Conservation (phyloP, 2,329 filamentous ascomycete genomes). For the Albifimbria verrucaria region DNA sequence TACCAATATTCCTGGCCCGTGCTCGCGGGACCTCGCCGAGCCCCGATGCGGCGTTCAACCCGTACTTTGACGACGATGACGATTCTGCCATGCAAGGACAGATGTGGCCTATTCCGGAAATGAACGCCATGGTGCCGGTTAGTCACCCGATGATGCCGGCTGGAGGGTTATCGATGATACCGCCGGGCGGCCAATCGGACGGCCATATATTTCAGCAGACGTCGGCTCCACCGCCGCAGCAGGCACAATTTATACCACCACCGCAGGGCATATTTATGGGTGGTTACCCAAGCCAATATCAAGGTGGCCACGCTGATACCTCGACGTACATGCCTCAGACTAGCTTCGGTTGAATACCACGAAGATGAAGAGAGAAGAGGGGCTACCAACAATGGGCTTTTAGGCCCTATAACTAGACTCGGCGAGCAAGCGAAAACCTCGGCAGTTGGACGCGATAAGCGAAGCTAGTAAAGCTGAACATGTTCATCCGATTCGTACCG, state of each 20-base stretch:
- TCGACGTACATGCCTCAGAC: slow-evolving; percentile 13
- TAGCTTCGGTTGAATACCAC: slow-evolving; percentile 5
- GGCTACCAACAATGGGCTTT: too few species aligned
- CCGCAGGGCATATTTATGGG: slow-evolving; percentile 17
- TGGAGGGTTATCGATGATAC: slow-evolving; percentile 11
- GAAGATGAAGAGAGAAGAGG: too few species aligned
- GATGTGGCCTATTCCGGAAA: slow-evolving; percentile 9
- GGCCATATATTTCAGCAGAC: slow-evolving; percentile 15
- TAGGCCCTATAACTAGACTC: too few species aligned
- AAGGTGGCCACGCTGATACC: slow-evolving; percentile 10
- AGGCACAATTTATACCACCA: slow-evolving; percentile 14
- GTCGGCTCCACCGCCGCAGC: slow-evolving; percentile 3
- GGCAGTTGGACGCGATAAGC: too few species aligned
- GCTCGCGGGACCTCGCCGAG: slow-evolving; percentile 16
- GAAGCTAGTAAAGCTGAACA: too few species aligned
- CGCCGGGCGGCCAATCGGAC: slow-evolving; percentile 9
- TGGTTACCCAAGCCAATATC: slow-evolving; percentile 14
- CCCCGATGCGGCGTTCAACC: slow-evolving; percentile 11
- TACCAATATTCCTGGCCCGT: slow-evolving; percentile 23
- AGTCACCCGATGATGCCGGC: slow-evolving; percentile 8
- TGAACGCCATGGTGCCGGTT: slow-evolving; percentile 15
- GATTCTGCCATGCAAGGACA: slow-evolving; percentile 16
- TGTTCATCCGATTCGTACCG: too few species aligned
- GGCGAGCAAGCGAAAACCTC: too few species aligned
- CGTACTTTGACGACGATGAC: slow-evolving; percentile 18